Conservation (phyloP, 1,284 basidiomycete genomes). For the Peniophora sp. region DNA sequence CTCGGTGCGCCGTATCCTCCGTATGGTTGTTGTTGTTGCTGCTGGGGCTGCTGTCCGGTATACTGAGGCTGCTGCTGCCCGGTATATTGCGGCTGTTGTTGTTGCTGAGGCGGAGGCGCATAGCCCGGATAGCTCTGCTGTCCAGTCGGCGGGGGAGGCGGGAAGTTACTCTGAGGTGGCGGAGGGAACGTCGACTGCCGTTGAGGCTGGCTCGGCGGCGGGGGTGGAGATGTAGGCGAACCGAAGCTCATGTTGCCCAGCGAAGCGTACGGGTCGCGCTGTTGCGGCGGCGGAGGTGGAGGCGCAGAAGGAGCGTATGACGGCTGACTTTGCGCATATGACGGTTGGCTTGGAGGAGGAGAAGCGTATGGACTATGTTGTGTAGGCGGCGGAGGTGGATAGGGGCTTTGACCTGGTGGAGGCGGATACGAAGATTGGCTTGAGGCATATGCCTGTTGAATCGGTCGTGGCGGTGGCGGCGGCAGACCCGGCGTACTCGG, state of each 20-base stretch:
- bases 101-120: conserved; percentile 8
- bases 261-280: conserved; percentile 18
- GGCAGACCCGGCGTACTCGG: conserved; percentile 6
- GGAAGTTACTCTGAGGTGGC: conserved; percentile 9
- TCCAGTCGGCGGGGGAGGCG: background rate
- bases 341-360: conserved; percentile 15
- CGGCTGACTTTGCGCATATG: conserved; percentile 16
- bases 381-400: conserved; percentile 14
- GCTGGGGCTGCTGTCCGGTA: conserved; percentile 10
- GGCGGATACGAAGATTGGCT: conserved; percentile 13
- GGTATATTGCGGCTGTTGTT: background rate
- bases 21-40: too few species aligned
- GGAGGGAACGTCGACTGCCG: conserved; percentile 23
- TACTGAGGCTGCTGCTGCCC: conserved; percentile 4
- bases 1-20: background rate
- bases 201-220: conserved; percentile 24
- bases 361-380: conserved; percentile 14
- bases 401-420: conserved; percentile 27
- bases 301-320: conserved; percentile 6
- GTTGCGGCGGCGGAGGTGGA: conserved; percentile 14
- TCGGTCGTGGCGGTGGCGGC: conserved; percentile 19
- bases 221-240: conserved; percentile 14
- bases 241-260: conserved; percentile 16
- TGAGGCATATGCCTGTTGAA: conserved; percentile 8
- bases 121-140: conserved; percentile 9